Evolutionary conservation across 1,139 yeast genomes (phyloP).

Genomic region (Candida sojae): DNA sequence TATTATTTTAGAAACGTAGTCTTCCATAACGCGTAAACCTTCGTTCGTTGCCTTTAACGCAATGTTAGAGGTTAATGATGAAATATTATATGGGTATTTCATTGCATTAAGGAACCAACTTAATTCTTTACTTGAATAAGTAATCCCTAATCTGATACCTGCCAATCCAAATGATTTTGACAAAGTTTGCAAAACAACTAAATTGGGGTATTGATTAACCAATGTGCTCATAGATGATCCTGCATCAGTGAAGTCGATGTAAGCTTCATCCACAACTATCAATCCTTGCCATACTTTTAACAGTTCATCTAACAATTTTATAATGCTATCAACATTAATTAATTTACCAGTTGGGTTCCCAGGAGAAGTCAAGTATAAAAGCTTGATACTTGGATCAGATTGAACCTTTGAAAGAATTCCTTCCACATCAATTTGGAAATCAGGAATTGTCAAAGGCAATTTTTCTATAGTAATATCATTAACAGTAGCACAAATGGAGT

Average conservation of each 20-base stretch:
- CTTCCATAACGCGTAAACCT: slow-evolving; percentile 63
- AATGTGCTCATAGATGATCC: slow-evolving; percentile 72
- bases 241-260: slow-evolving; percentile 65
- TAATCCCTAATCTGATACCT: slow-evolving; percentile 85
- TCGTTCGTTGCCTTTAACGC: slow-evolving; percentile 71
- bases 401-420: slow-evolving; percentile 54
- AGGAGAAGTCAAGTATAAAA: slow-evolving; percentile 92
- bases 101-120: slow-evolving; percentile 75
- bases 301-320: slow-evolving; percentile 51
- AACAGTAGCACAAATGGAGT: slow-evolving; percentile 83
- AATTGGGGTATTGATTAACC: slow-evolving; percentile 78
- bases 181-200: slow-evolving; percentile 87
- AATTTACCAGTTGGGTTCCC: slow-evolving; percentile 92
- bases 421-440: slow-evolving; percentile 66
- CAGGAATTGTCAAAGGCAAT: slow-evolving; percentile 61
- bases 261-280: slow-evolving; percentile 91
- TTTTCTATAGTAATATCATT: slow-evolving; percentile 80
- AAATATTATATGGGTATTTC: slow-evolving; percentile 95
- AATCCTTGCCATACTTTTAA: slow-evolving; percentile 65
- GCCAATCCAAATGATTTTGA: slow-evolving; percentile 97
- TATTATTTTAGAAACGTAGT: slow-evolving; percentile 50
- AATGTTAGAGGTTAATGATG: slow-evolving; percentile 74
- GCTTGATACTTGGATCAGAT: slow-evolving; percentile 62
- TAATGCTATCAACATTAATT: slow-evolving; percentile 50
- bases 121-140: slow-evolving; percentile 63